These are phyloP conservation scores for Fusarium oligoseptatum DNA, from an alignment of 2,329 filamentous ascomycete species.

Conservation along the genomic window DNA sequence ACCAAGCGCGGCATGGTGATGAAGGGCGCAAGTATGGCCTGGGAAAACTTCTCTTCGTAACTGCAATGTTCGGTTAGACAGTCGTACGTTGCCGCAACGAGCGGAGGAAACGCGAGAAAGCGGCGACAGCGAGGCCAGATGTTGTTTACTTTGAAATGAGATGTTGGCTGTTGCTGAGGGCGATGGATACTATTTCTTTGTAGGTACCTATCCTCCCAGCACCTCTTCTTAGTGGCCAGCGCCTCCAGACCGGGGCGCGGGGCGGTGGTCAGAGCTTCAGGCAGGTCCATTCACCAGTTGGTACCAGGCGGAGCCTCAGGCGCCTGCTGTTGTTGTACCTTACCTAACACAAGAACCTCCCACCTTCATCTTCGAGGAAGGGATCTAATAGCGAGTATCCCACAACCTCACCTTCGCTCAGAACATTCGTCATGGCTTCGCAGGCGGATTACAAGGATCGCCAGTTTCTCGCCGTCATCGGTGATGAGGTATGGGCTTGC, in stretches of 20 bases:
- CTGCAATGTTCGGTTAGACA: conserved; percentile 3
- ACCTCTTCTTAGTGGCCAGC: conserved; percentile 32
- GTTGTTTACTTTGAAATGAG: conserved; percentile 46
- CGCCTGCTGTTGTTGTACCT: conserved; percentile 20
- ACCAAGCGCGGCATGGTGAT: conserved; percentile 79
- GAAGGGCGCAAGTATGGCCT: background rate
- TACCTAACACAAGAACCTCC: conserved; percentile 26
- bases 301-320: conserved; percentile 45
- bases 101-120: conserved; percentile 8
- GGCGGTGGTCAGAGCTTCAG: conserved; percentile 48
- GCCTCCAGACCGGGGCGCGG: conserved; percentile 32
- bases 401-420: conserved; percentile 4
- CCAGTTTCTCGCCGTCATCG: conserved; percentile 97
- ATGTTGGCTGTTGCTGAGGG: conserved; percentile 35
- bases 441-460: conserved; percentile 81
- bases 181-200: conserved; percentile 33
- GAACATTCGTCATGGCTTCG: conserved; percentile 58
- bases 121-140: conserved; percentile 14
- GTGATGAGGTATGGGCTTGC: conserved; percentile 80
- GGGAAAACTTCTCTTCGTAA: background rate
- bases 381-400: conserved; percentile 24
- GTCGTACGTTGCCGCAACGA: conserved; percentile 1
- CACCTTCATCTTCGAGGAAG: conserved; percentile 29
- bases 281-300: conserved; percentile 16
- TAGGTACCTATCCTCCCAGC: conserved; percentile 23